Evolutionary conservation across 371 early-diverging fungal genomes (phyloP).

Genomic region (Syncephalastrum racemosum): DNA sequence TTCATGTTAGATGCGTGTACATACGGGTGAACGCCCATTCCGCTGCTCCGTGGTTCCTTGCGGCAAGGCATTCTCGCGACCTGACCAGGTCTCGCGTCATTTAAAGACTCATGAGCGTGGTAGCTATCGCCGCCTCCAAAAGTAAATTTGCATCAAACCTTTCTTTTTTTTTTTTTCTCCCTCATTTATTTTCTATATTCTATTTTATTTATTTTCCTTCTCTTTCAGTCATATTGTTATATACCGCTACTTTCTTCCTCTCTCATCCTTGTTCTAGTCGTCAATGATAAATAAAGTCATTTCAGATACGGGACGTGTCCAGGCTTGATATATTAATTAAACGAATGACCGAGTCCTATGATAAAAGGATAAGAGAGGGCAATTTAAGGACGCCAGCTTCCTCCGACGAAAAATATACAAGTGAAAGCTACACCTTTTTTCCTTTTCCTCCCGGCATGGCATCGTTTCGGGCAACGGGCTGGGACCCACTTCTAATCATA

Average conservation of each 20-base stretch:
- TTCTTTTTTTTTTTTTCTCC: conserved; percentile 8
- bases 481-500: conserved; percentile 50
- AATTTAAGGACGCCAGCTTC: too few species aligned
- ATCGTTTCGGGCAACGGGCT: conserved; percentile 44
- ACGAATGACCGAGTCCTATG: too few species aligned
- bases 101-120: conserved; percentile 34
- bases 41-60: conserved; percentile 62
- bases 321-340: too few species aligned
- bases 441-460: conserved; percentile 7
- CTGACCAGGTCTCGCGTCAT: conserved; percentile 68
- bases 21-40: conserved; percentile 72
- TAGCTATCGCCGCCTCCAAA: conserved; percentile 4
- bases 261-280: too few species aligned
- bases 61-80: conserved; percentile 67
- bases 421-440: not conserved
- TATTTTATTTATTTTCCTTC: too few species aligned
- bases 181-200: not conserved
- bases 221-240: too few species aligned
- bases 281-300: too few species aligned
- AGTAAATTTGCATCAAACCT: not conserved
- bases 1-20: conserved; percentile 54
- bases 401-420: too few species aligned
- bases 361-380: too few species aligned
- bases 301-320: too few species aligned
- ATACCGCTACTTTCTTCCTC: too few species aligned